Evolutionary conservation across 371 early-diverging fungal genomes (phyloP), one percentile per base, ranked within the genome.

Genomic region (Mortierella sp.): DNA sequence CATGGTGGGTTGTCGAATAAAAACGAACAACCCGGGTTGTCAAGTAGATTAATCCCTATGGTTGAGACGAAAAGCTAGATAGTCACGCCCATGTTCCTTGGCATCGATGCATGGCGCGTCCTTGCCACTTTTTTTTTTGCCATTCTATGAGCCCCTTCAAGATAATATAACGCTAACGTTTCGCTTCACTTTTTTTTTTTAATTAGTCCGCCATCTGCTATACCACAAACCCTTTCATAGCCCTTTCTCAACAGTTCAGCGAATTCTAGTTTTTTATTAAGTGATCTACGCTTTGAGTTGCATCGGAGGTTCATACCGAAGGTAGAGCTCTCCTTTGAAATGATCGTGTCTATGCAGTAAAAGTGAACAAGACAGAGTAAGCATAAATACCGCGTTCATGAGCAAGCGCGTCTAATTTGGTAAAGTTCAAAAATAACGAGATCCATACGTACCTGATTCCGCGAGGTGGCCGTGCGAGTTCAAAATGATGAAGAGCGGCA

Each of bases 311-410:
- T 83, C 85, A 75, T 92, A 91, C 22, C 92, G 89, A 58, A 92
- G 86, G 76, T 89, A 92, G 9, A 92, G 86, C 48, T 92, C 92
- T 65, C 91, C 92, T 68, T 89, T 86, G 87, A 92, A 92, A 74
- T 92, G 92, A 43, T 89, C 86, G 74, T 92, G 92, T 69, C 92
- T 91, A 79, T 29, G 10, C 11, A 39, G 39, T 37, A 11, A 58
- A 45, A 31, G 24, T 61, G n/a, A 50, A 26, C 45, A 16, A 3
- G 55, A 19, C 1, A 34, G 26, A 9, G 22, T 64, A 22, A 44
- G 10, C 16, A 40, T 4, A 16, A 39, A 47, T 40, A n/a, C 1
- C 34, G n/a, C 43, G 24, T 44, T 19, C 43, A 43, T n/a, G 19
- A 13, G 16, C 43, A 65, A n/a, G 13, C 53, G 22, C 24, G 37